Evolutionary conservation across 1,284 basidiomycete genomes (phyloP).

Genomic region (Amylostereum areolatum): DNA sequence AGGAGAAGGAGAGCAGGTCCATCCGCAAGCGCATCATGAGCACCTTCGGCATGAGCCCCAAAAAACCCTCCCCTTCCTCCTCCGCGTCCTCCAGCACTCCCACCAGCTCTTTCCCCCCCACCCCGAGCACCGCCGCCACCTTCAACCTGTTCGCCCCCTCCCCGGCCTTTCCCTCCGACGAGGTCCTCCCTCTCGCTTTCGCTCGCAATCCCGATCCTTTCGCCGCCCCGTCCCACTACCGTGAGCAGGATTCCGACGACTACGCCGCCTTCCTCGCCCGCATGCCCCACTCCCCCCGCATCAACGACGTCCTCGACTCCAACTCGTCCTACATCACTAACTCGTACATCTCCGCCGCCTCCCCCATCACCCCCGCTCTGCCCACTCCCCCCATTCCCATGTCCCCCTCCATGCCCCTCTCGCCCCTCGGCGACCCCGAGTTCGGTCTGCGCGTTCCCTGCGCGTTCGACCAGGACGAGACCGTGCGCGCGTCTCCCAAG

Average conservation of each 20-base stretch:
- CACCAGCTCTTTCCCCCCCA: too few species aligned
- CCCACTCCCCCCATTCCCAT: not conserved
- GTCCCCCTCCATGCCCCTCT: too few species aligned
- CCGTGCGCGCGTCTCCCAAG: conserved; percentile 7
- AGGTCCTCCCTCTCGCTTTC: too few species aligned
- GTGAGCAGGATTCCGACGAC: not conserved
- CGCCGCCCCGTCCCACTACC: not conserved
- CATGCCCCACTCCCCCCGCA: not conserved
- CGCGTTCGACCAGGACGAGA: conserved; percentile 9
- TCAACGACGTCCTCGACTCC: not conserved
- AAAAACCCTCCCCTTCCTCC: not conserved
- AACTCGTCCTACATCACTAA: not conserved
- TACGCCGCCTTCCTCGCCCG: not conserved
- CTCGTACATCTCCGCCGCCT: not conserved
- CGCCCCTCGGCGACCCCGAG: not conserved
- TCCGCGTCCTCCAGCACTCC: too few species aligned
- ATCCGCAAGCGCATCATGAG: not conserved
- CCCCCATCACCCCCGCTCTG: not conserved
- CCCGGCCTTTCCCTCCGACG: not conserved
- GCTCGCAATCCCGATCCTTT: too few species aligned
- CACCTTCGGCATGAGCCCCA: not conserved
- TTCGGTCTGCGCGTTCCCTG: conserved; percentile 1
- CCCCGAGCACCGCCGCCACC: not conserved
- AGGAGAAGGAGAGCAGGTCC: too few species aligned
- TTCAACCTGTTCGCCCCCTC: not conserved